Evolutionary conservation across 1,139 yeast species (phyloP).

Genomic region (Geotrichum cucujoidarum): DNA sequence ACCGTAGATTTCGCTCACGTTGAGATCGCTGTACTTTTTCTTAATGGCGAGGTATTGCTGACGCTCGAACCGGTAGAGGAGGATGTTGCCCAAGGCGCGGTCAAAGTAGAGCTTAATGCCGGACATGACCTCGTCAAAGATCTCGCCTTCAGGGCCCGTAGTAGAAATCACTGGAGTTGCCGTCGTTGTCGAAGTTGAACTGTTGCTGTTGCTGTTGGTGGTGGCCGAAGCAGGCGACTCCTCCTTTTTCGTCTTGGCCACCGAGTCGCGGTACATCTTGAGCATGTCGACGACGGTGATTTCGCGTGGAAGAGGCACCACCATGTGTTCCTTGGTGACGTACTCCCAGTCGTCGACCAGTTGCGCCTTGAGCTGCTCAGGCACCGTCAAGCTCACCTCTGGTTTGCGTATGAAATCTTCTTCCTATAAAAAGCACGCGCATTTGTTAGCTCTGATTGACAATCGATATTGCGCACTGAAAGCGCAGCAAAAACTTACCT

Average conservation of each 20-base stretch:
- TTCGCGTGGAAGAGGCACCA: conserved; percentile 57
- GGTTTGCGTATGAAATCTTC: conserved; percentile 42
- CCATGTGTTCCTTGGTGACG: conserved; percentile 67
- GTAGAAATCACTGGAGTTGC: no score
- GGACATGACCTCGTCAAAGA: conserved; percentile 58
- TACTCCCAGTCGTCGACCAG: conserved; percentile 93
- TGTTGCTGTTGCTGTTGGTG: no score
- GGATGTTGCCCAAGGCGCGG: conserved; percentile 61
- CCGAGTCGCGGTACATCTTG: conserved; percentile 40
- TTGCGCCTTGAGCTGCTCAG: conserved; percentile 60
- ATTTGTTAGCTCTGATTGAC: no score
- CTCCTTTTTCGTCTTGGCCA: conserved; percentile 7
- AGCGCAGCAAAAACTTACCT: conserved; percentile 16
- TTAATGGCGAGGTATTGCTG: conserved; percentile 65
- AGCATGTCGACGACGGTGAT: conserved; percentile 52
- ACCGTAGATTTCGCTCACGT: conserved; percentile 58
- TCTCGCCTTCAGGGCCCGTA: conserved; percentile 46
- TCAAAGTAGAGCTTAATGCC: conserved; percentile 79
- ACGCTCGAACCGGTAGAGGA: conserved; percentile 80
- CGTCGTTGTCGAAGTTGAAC: background rate
- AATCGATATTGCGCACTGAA: no score
- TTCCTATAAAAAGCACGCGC: no score
- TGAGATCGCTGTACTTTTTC: conserved; percentile 38
- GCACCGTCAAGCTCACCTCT: conserved; percentile 53
- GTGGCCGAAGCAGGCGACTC: background rate